A percentile compares a stretch with the other conserved stretches of the same genome.
Evolutionary conservation across 495 filamentous ascomycete genomes (phyloP).

Genomic region (Penicillium chermesinum): DNA sequence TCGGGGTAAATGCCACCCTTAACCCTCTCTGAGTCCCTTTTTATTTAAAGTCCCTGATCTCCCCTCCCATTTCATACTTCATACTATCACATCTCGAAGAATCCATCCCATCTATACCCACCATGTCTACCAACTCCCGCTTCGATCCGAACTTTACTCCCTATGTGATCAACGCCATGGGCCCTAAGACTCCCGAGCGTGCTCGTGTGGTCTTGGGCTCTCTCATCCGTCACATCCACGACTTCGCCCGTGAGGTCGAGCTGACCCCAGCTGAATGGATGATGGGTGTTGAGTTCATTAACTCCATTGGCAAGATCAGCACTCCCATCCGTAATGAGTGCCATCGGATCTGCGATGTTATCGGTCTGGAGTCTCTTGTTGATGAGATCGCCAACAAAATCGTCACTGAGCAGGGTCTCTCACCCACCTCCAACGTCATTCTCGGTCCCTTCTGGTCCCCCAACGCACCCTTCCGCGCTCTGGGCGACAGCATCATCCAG

Average conservation of each 20-base stretch:
- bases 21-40: neutral
- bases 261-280: conserved; percentile 78
- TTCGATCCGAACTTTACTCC: conserved; percentile 76
- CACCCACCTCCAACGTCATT: conserved; percentile 77
- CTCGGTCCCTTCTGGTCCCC: conserved; percentile 86
- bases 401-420: conserved; percentile 59
- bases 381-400: conserved; percentile 83
- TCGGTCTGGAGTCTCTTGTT: conserved; percentile 79
- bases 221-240: conserved; percentile 72
- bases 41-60: neutral
- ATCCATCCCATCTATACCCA: conserved; percentile 3
- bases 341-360: conserved; percentile 71
- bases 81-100: neutral
- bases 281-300: conserved; percentile 62
- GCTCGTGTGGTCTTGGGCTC: conserved; percentile 59
- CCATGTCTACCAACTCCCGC: conserved; percentile 32
- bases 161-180: conserved; percentile 68
- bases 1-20: neutral
- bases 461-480: conserved; percentile 69
- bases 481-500: conserved; percentile 67
- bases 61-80: neutral
- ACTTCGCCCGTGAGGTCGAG: conserved; percentile 78
- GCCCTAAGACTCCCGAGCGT: conserved; percentile 64
- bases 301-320: conserved; percentile 50
- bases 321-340: conserved; percentile 65